Base-by-base conservation (phyloP, 768 basidiomycete genomes). In the Jaapia argillacea region DNA sequence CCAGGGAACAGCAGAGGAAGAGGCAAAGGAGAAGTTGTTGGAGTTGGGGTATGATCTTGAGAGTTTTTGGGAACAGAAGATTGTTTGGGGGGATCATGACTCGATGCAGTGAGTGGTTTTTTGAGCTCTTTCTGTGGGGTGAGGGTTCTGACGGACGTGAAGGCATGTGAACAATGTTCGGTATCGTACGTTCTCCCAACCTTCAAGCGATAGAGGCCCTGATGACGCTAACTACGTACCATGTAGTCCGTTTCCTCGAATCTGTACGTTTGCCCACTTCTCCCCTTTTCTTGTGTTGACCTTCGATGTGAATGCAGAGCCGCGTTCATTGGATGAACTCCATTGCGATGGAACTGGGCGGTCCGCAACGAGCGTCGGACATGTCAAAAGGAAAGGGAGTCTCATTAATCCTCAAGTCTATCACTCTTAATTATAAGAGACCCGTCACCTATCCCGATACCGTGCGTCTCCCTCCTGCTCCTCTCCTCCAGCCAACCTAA, bases 51-150 rank as follows among this genome's bases (percentile, higher is more conserved):
- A 75, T 47, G 79, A 85, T 54, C 68, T 75, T 2, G 50, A 58
- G 22, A 82, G 80, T n/a, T 77, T 87, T 44, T 85, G 79, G 79
- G 81, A 85, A 54, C 85, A 87, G 54, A 64, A 62, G 12, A 72
- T 88, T n/a, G 77, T 70, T 0, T 87, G 85, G 85, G 85, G 85
- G 41, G 80, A 87, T 49, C 78, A 81, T 24, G 85, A 88, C 51
- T 65, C 85, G 1, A 85, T 86, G 54, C 79, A 79, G 85, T 85
- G 56, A 35, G 81, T 68, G 16, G 18, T 14, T 18, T 14, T 14
- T 24, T 28, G 28, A n/a, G 36, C 14, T 47, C 22, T n/a, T 14
- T 13, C 4, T 33, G 28, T 10, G 16, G 28, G 28, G 28, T 16
- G 28, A 16, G 16, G 28, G 10, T 10, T 33, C 28, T 33, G 16